Percentiles rank a stretch among this genome's conserved stretches.
phyloP scores from a whole-genome alignment of 2,329 filamentous ascomycete species.

The Shiraia sp. region DNA sequence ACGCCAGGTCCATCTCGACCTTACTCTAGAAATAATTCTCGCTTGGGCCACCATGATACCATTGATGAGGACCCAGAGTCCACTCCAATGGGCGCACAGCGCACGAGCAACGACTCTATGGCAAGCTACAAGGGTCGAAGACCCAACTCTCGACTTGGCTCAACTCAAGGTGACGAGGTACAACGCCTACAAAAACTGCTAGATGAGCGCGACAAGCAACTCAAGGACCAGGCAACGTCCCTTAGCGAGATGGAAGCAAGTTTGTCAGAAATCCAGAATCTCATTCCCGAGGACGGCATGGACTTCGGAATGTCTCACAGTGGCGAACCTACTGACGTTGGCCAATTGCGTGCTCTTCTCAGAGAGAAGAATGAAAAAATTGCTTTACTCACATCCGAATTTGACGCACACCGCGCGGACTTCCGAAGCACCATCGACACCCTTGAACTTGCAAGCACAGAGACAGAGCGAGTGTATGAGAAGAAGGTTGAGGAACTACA shows the following conservation, averaged over 20 bases:
- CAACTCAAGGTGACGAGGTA: slow-evolving; percentile 65
- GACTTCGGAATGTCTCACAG: slow-evolving; percentile 51
- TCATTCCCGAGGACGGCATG: slow-evolving; percentile 63
- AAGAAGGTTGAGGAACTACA: slow-evolving; percentile 85
- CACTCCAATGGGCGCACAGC: slow-evolving; percentile 57
- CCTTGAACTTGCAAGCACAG: slow-evolving; percentile 89
- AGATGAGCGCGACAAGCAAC: slow-evolving; percentile 80
- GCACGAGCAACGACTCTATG: slow-evolving; percentile 57
- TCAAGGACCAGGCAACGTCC: slow-evolving; percentile 84
- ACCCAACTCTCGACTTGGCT: slow-evolving; percentile 32
- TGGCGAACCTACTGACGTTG: slow-evolving; percentile 64
- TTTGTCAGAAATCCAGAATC: slow-evolving; percentile 75
- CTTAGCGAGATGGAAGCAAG: slow-evolving; percentile 89
- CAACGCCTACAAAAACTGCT: slow-evolving; percentile 73
- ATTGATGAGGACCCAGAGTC: slow-evolving; percentile 47
- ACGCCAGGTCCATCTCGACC: slow-evolving; percentile 48
- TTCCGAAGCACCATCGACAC: slow-evolving; percentile 97
- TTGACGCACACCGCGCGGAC: slow-evolving; percentile 91
- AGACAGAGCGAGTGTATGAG: slow-evolving; percentile 96
- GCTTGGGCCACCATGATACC: slow-evolving; percentile 48
- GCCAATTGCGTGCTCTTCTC: slow-evolving; percentile 78
- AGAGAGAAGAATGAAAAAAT: slow-evolving; percentile 98
- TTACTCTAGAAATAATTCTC: slow-evolving; percentile 53
- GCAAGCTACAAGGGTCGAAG: slow-evolving; percentile 48
- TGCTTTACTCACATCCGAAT: slow-evolving; percentile 86